Conservation (phyloP, 768 basidiomycete species). For the Amanita muscaria region DNA sequence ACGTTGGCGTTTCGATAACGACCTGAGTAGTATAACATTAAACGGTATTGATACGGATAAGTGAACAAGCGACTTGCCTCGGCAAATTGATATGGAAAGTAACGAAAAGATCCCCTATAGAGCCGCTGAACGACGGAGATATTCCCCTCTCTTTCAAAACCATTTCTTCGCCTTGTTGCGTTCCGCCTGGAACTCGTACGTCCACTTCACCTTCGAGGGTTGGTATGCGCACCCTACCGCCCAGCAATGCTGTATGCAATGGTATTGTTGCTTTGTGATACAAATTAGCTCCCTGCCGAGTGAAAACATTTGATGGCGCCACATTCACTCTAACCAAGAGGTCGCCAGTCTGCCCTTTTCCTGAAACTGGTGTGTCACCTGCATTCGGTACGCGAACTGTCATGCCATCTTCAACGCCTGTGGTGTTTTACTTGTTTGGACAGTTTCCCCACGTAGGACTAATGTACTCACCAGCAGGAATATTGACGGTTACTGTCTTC, state of each 20-base stretch:
- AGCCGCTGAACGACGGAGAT: constrained; percentile 44
- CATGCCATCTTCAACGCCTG: constrained; percentile 95
- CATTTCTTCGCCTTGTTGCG: constrained; percentile 97
- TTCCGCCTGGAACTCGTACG: constrained; percentile 84
- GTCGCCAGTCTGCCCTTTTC: constrained; percentile 75
- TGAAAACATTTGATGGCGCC: constrained; percentile 73
- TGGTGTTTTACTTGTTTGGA: not conserved
- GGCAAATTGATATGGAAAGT: constrained; percentile 84
- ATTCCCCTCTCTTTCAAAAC: constrained; percentile 86
- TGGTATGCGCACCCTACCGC: constrained; percentile 85
- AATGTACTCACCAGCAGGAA: constrained; percentile 67
- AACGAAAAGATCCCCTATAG: constrained; percentile 82
- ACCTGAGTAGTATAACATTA: constrained; percentile 35
- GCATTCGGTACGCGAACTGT: constrained; percentile 68
- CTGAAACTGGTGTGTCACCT: constrained; percentile 79
- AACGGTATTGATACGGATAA: constrained; percentile 3
- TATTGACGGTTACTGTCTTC: constrained; percentile 69
- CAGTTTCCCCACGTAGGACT: not conserved
- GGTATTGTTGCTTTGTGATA: constrained; percentile 89
- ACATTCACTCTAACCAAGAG: constrained; percentile 83
- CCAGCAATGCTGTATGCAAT: constrained; percentile 85
- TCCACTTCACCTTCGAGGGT: constrained; percentile 96
- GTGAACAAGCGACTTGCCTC: constrained; percentile 45
- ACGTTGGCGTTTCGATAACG: constrained; percentile 75
- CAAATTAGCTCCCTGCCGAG: constrained; percentile 85